Percentiles rank a stretch among this genome's conserved stretches.
Conservation (phyloP, 305 asterid species). For the Rubia peregrina region DNA sequence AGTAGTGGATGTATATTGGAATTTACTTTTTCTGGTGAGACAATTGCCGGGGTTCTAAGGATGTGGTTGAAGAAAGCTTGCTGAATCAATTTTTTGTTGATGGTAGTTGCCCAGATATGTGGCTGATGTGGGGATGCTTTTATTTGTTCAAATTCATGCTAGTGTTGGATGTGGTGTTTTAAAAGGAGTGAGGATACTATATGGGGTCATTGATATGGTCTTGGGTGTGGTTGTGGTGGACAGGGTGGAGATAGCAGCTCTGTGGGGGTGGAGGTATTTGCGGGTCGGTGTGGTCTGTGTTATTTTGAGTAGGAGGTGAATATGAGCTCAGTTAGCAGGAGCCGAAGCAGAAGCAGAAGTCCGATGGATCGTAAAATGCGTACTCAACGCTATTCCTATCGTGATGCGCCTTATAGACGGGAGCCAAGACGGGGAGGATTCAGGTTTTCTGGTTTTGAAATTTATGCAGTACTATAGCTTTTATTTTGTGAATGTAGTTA, state of each 20-base stretch:
- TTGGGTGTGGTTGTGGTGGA: constrained; percentile 97
- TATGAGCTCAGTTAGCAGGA: constrained; percentile 73
- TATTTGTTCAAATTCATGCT: constrained; percentile 18
- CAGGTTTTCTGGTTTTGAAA: constrained; percentile 74
- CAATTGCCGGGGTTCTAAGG: constrained; percentile 1
- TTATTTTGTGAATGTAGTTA: constrained; percentile 24
- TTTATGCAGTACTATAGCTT: constrained; percentile 33
- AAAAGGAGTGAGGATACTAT: constrained; percentile 17
- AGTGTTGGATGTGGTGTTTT: constrained; percentile 20
- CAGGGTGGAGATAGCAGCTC: constrained; percentile 82
- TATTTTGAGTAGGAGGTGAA: constrained; percentile 36
- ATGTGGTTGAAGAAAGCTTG: constrained; percentile 14
- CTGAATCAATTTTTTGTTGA: constrained; percentile 16
- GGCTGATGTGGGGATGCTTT: constrained; percentile 23
- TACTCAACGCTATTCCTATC: constrained; percentile 72
- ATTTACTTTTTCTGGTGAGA: constrained; percentile 5
- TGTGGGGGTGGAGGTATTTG: constrained; percentile 44
- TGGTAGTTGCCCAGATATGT: constrained; percentile 10
- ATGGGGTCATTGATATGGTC: constrained; percentile 67
- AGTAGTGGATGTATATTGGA: constrained; percentile 3
- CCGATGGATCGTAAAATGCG: constrained; percentile 93
- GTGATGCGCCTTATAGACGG: constrained; percentile 94
- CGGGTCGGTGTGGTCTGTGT: constrained; percentile 43
- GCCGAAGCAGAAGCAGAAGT: constrained; percentile 81
- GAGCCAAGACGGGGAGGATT: constrained; percentile 81